phyloP scores from a whole-genome alignment of 768 basidiomycete genomes.

The Lactarius sanguifluus region DNA sequence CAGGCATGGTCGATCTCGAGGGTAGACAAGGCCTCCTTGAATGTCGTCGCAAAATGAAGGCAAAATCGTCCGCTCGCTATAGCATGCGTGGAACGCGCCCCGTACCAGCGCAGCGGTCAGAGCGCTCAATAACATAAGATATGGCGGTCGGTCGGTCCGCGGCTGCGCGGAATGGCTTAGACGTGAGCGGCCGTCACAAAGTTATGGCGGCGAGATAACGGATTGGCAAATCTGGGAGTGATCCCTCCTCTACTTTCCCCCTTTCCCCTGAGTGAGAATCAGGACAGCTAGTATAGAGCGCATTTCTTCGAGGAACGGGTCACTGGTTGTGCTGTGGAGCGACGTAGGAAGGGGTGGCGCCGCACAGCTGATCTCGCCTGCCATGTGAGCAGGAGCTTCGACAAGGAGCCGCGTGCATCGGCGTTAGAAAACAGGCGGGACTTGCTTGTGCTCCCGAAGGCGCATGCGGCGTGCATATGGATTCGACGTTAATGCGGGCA shows the following conservation, averaged over 20 bases:
- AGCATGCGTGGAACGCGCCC: not conserved
- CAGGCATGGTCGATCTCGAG: not conserved
- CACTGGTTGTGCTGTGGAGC: not conserved
- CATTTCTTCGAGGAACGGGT: not conserved
- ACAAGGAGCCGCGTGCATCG: not conserved
- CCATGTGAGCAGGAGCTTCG: not conserved
- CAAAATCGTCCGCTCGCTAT: not conserved
- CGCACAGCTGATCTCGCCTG: not conserved
- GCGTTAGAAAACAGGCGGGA: not conserved
- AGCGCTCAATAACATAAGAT: not conserved
- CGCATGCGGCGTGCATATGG: not conserved
- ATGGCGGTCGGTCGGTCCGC: slow-evolving; percentile 1
- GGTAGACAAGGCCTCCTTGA: too few relatives aligned
- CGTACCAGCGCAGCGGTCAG: not conserved
- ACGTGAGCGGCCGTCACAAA: not conserved
- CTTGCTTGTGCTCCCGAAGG: not conserved
- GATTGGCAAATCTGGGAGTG: not conserved
- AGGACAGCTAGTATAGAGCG: not conserved
- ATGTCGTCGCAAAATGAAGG: not conserved
- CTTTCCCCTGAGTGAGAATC: not conserved
- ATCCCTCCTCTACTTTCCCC: not conserved
- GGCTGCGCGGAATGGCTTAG: not conserved
- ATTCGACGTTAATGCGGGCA: not conserved
- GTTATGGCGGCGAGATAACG: not conserved
- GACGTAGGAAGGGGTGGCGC: not conserved